phyloP scores from a whole-genome alignment of 148 eudicot species.

The Talinum fruticosum region DNA sequence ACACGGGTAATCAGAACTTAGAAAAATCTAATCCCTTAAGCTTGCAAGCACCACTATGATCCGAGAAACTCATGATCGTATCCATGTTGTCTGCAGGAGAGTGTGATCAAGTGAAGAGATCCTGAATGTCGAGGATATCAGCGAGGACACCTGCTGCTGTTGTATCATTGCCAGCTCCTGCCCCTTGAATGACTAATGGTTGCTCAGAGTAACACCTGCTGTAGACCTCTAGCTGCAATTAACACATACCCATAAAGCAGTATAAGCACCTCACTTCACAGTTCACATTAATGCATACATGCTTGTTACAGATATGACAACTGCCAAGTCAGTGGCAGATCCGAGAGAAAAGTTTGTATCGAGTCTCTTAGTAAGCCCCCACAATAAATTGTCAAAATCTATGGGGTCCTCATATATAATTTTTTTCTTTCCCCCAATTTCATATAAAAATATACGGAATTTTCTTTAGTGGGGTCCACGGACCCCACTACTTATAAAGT shows the following conservation, averaged over 20 bases:
- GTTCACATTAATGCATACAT: not conserved
- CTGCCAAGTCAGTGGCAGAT: too few relatives aligned
- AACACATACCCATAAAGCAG: not conserved
- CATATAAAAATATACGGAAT: too few relatives aligned
- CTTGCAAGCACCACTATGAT: not conserved
- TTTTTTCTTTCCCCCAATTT: too few relatives aligned
- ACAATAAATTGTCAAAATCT: too few relatives aligned
- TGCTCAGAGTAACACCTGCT: slow-evolving; percentile 82
- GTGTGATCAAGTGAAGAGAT: slow-evolving; percentile 45
- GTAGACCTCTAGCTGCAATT: slow-evolving; percentile 77
- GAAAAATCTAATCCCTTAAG: not conserved
- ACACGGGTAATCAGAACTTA: not conserved
- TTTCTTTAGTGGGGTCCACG: too few relatives aligned
- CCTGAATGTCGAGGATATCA: slow-evolving; percentile 84
- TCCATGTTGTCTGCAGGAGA: not conserved
- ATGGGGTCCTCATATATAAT: too few relatives aligned
- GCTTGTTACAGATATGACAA: not conserved
- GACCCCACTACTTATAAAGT: too few relatives aligned
- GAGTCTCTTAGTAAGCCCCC: too few relatives aligned
- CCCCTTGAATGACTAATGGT: slow-evolving; percentile 93
- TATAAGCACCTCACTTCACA: not conserved
- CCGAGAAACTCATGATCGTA: not conserved
- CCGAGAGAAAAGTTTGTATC: too few relatives aligned
- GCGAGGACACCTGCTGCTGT: slow-evolving; percentile 98
- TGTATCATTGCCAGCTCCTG: slow-evolving; percentile 98